Percentiles rank a stretch among this genome's conserved stretches.
These are phyloP conservation scores for Fusarium sp. DNA, from an alignment of 2,329 filamentous ascomycete genomes.

Conservation along the genomic window DNA sequence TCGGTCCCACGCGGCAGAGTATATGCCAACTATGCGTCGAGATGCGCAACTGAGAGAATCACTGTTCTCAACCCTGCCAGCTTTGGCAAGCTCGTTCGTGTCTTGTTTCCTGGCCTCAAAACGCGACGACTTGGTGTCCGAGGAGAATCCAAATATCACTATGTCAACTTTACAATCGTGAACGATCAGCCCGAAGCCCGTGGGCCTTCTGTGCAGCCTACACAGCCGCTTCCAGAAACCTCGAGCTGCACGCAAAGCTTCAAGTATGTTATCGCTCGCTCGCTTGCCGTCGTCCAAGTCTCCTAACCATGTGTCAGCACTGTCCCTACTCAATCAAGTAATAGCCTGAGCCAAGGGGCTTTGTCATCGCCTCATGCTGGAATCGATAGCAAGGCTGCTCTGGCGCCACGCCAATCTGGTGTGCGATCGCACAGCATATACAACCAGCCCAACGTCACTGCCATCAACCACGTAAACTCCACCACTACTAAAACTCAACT, in stretches of 20 bases:
- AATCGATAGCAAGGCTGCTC: slow-evolving; percentile 31
- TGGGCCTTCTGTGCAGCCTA: slow-evolving; percentile 57
- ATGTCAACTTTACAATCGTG: slow-evolving; percentile 72
- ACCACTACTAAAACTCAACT: slow-evolving; percentile 66
- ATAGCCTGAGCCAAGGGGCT: slow-evolving; percentile 42
- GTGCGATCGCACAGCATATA: slow-evolving; percentile 60
- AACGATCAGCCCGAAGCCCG: slow-evolving; percentile 64
- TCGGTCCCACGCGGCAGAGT: slow-evolving; percentile 93
- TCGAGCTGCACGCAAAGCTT: slow-evolving; percentile 58
- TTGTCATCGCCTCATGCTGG: slow-evolving; percentile 46
- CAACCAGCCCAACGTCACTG: slow-evolving; percentile 64
- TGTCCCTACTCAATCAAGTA: slow-evolving; percentile 45
- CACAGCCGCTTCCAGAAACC: slow-evolving; percentile 60
- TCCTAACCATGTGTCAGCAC: slow-evolving; percentile 46
- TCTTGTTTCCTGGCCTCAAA: slow-evolving; percentile 94
- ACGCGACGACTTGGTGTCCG: slow-evolving; percentile 91
- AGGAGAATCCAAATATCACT: slow-evolving; percentile 98
- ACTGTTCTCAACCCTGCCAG: slow-evolving; percentile 96
- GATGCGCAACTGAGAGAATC: slow-evolving; percentile 91
- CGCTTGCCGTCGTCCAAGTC: background rate
- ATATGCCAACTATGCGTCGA: slow-evolving; percentile 93
- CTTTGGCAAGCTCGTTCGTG: slow-evolving; percentile 95
- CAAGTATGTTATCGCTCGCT: slow-evolving; percentile 53
- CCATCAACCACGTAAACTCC: slow-evolving; percentile 66
- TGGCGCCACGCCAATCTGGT: slow-evolving; percentile 19